A percentile compares a stretch with the other conserved stretches of the same genome.
phyloP scores from a whole-genome alignment of 2,329 filamentous ascomycete species.

The Phialophora expanda region DNA sequence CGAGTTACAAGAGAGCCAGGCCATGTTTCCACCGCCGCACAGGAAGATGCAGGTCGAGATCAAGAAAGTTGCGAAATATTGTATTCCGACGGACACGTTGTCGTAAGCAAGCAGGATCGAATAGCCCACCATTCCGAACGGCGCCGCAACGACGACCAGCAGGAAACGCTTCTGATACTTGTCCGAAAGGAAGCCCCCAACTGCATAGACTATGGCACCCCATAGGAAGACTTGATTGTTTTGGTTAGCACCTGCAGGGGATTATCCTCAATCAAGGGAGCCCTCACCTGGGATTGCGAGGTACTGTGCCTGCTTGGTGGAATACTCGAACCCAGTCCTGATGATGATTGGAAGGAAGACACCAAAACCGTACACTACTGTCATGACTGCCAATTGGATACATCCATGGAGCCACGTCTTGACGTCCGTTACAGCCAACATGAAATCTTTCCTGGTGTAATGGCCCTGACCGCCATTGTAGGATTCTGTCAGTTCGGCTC shows the following conservation, averaged over 20 bases:
- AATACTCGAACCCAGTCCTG: neutral
- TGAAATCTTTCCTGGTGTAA: neutral
- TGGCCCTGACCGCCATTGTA: neutral
- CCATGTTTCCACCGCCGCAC: neutral
- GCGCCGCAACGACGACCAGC: neutral
- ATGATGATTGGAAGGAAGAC: neutral
- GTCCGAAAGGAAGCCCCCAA: neutral
- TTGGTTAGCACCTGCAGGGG: neutral
- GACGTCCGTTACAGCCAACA: neutral
- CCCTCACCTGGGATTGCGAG: neutral
- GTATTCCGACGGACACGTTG: neutral
- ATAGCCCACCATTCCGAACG: neutral
- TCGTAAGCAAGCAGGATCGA: neutral
- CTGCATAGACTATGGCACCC: neutral
- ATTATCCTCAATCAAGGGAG: neutral
- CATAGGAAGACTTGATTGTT: neutral
- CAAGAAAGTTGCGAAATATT: neutral
- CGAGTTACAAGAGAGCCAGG: neutral
- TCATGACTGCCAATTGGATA: neutral
- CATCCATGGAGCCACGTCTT: neutral
- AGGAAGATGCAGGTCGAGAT: slow-evolving; percentile 1
- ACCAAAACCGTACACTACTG: neutral
- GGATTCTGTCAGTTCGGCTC: neutral
- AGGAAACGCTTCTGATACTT: neutral
- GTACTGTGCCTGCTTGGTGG: neutral